These are phyloP conservation scores for Fusarium sp. DNA, from an alignment of 2,329 filamentous ascomycete species.

Conservation along the genomic window DNA sequence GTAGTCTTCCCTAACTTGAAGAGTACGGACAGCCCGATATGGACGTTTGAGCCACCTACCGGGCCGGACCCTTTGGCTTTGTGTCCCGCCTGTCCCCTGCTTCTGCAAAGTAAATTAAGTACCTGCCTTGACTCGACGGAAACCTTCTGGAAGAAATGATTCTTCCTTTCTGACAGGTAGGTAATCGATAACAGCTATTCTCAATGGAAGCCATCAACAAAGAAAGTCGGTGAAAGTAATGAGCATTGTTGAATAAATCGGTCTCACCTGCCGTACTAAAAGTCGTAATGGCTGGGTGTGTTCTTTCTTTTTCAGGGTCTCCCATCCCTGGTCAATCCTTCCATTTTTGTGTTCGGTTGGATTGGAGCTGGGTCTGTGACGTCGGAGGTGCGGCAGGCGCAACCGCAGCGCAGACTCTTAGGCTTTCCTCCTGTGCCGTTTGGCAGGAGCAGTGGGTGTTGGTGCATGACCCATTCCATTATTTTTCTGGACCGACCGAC, in stretches of 20 bases:
- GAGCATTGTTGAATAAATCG: not conserved
- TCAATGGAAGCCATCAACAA: not conserved
- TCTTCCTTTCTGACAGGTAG: not conserved
- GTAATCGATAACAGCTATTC: not conserved
- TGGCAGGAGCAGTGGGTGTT: conserved; percentile 7
- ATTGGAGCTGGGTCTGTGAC: conserved; percentile 29
- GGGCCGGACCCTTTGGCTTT: conserved; percentile 15
- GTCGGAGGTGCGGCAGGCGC: conserved; percentile 21
- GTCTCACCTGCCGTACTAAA: not conserved
- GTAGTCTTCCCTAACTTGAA: not conserved
- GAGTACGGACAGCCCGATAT: conserved; percentile 5
- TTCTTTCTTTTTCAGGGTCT: conserved; percentile 1
- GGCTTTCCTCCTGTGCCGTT: not conserved
- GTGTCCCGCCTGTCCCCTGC: not conserved
- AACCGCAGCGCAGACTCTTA: not conserved
- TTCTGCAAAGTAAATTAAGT: not conserved
- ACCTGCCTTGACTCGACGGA: conserved; percentile 6
- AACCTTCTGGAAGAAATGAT: conserved; percentile 11
- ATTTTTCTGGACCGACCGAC: conserved; percentile 37
- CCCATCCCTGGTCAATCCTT: not conserved
- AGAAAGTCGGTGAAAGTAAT: not conserved
- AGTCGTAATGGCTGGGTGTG: not conserved
- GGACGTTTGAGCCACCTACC: conserved; percentile 30
- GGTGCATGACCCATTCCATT: conserved; percentile 7
- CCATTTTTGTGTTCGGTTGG: not conserved